Evolutionary conservation across 306 rosid species (phyloP), one percentile per base, ranked within the genome.

Genomic region (Crotalaria pallida): DNA sequence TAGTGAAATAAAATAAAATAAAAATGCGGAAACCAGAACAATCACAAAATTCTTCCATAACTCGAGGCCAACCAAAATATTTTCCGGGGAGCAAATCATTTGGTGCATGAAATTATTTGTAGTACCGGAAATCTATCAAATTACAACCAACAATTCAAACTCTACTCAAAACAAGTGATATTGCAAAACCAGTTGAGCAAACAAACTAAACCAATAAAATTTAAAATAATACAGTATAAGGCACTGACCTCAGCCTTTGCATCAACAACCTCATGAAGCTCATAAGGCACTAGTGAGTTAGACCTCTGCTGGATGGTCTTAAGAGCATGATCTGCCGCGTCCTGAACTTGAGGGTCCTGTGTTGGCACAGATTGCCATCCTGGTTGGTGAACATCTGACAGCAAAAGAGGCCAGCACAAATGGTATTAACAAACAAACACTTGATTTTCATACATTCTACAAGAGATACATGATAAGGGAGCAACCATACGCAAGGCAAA

Each of bases 201-300:
- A 65, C 33, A 23, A 40, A 48, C 26, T 34, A 49, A n/a, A 78
- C 31, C 24, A 44, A 63, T 18, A 10, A 58, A 60, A 21, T 7
- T 22, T 51, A 55, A 65, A 11, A 57, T 18, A 67, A 52, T n/a
- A 71, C 27, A 53, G 21, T 29, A 49, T 12, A 50, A 69, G 53
- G 29, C 48, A 79, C 87, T 69, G 24, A 90, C 96, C 96, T 90
- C 96, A 22, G 96, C 94, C 83, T 79, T 82, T 12, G 96, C 96
- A 79, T 90, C 88, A 75, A 84, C 68, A 55, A 90, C 77, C 82
- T 90, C 89, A 66, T 82, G 89, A 55, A 90, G 91, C 68, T 53
- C 87, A 59, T 85, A 87, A 51, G 96, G 93, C 29, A 84, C 45
- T 65, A 87, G 26, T 2, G 96, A 90, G 79, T 90, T 90, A 23